Base-by-base conservation (phyloP, 73 alveolate species). In the Paramecium primaurelia region DNA sequence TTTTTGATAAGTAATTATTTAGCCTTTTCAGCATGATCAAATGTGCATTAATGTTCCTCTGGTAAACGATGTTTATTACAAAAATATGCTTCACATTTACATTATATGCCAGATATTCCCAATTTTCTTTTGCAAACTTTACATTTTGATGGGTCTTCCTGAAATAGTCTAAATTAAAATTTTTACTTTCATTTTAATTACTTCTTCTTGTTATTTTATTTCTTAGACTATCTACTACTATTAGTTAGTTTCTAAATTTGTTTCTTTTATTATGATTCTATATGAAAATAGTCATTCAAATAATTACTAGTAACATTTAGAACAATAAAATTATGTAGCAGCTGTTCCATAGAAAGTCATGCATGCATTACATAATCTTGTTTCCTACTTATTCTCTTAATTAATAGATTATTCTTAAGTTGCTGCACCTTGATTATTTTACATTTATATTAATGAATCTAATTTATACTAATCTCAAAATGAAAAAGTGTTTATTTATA, bases 91-190 rank as follows among this genome's bases (percentile, higher is more conserved):
- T 73, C 92, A 20, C 94, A 89, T 58, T 89, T 89, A 38, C 94
- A 89, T 36, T 71, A 30, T 22, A 89, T 71, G 9, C 94, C 94
- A 20, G 71, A 71, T 26, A 89, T 71, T 45, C 88, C 88, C 26
- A 89, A 77, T 89, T 89, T 89, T 60, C 77, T 69, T 16, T 89
- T 89, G 47, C 94, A 89, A n/a, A 85, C 6, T 51, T 83, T 71
- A 34, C 94, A 89, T 89, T 85, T 89, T 22, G 94, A 89, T 2
- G 86, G 92, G 22, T 89, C 92, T 45, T 34, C 91, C 94, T 42
- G 40, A 54, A 5, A 54, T 16, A 54, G 36, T n/a, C 9, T 54
- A 18, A 49, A 54, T 16, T 1, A 54, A 7, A 18, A 54, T 4
- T 54, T 54, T 54, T 54, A 54, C 69, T 54, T 54, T 54, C 69